Evolutionary conservation across 2,329 filamentous ascomycete species (phyloP), one percentile per base, ranked within the genome.

Genomic region (Penicillium paneum): DNA sequence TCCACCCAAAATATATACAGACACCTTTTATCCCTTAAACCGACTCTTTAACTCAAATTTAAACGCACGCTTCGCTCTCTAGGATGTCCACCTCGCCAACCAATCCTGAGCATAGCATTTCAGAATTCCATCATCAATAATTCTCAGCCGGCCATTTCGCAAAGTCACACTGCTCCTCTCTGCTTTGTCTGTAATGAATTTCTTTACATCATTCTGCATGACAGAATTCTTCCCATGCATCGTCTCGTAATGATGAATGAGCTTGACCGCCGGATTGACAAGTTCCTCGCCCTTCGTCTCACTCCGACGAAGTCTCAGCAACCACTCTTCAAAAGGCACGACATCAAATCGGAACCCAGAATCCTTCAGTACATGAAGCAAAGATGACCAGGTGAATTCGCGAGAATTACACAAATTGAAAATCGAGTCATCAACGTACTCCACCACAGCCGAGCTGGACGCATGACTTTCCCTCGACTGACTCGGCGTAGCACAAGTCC

Each of bases 301-400:
- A 40, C 69, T 71, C 31, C 62, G 60, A 1, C 64, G 62, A 19
- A 77, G 56, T 50, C 64, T 61, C 15, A 50, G 34, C 17, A 76
- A 28, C 74, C 74, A 76, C 12, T 68, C 62, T 8, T 55, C 50
- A 34, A 74, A 65, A 0, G 65, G 48, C 7, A 75, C 69, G 1
- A 60, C 64, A 24, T 72, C 59, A 49, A 77, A 76, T 5, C 61
- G 51, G 26, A 76, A 66, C 0, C 73, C 73, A 11, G 61, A 66
- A 1, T 57, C 46, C 4, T 49, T 59, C 10, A 76, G 54, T 0
- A 63, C 61, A 0, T 60, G 62, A 4, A 77, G 63, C 42, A 76
- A 61, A 0, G 58, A 51, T 0, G 63, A 60, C 74, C 73, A 76
- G 6, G 66, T 63, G 53, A 77, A 76, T 6, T 51, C 43, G 1